Conservation (phyloP, 805 yeast genomes). For the Candida silvatica region DNA sequence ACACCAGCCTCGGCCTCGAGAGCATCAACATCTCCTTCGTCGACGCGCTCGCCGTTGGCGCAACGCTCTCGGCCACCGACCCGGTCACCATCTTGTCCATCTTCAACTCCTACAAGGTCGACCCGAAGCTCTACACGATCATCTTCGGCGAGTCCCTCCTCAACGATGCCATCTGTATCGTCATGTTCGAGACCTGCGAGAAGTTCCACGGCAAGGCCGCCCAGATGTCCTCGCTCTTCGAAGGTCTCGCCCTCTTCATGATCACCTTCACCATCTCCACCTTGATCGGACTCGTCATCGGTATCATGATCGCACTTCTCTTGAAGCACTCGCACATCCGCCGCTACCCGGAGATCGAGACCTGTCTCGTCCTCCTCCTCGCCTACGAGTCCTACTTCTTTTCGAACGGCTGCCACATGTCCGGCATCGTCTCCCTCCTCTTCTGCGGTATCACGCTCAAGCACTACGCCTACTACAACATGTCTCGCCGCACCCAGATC, state of each 20-base stretch:
- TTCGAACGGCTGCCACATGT: conserved; percentile 98
- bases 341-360: conserved; percentile 94
- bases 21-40: conserved; percentile 84
- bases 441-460: conserved; percentile 96
- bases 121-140: conserved; percentile 93
- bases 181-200: conserved; percentile 98
- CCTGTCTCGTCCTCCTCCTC: conserved; percentile 80
- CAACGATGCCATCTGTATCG: conserved; percentile 97
- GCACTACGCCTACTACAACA: conserved; percentile 94
- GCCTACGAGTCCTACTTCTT: conserved; percentile 97
- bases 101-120: conserved; percentile 95
- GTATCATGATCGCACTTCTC: conserved; percentile 80
- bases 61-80: conserved; percentile 95
- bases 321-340: conserved; percentile 89
- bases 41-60: conserved; percentile 97
- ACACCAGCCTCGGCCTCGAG: conserved; percentile 90
- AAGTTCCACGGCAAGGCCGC: conserved; percentile 86
- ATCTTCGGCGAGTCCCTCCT: conserved; percentile 94
- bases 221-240: conserved; percentile 68
- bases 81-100: conserved; percentile 96
- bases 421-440: conserved; percentile 90
- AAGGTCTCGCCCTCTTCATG: conserved; percentile 88
- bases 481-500: conserved; percentile 95
- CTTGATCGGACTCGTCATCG: conserved; percentile 81
- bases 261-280: conserved; percentile 91